Base-by-base conservation (phyloP, 371 early-diverging fungal genomes). In the Mortierella sp. region DNA sequence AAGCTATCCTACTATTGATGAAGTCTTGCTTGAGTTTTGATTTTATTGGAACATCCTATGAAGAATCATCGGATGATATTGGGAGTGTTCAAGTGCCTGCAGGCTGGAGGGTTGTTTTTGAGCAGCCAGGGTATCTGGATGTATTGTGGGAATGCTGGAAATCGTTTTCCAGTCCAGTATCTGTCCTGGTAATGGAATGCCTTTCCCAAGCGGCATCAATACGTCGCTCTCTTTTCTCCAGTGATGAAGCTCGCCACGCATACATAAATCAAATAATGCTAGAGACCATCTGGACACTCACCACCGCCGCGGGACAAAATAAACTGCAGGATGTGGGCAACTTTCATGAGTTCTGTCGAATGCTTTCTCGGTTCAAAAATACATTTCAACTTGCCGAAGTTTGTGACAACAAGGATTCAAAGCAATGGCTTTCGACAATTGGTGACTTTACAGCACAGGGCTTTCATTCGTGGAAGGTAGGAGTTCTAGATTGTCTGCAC, bases 21-120 rank as follows among this genome's bases (percentile, higher is more conserved):
- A 79, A 89, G 40, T 90, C 89, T 34, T 94, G 95, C 65, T 77
- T 96, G 53, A 85, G 87, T 0, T 97, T 94, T 84, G 96, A 96
- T 78, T 97, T 97, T 75, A 93, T 93, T 37, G 96, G 96, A 34
- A 90, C 96, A 26, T 89, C 90, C 45, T 87, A 92, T 7, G 96
- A 96, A 68, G 96, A 96, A 66, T 89, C 96, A 12, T 89, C 90
- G 3, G 96, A 96, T 70, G 96, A 97, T 61, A 85, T 88, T 40
- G 94, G 92, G 35, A 89, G 89, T 22, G 87, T 95, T 58, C 92
- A 95, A 84, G 90, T 94, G n/a, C 96, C 96, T 15, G 83, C 91
- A 28, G 74, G 87, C 22, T 96, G 96, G 96, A 90, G 90, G 72
- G 74, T 88, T 29, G 76, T 92, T 9, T 88, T 96, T 58, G 89